Evolutionary conservation across 2,329 filamentous ascomycete species (phyloP).

Genomic region (Fonsecaea monophora): DNA sequence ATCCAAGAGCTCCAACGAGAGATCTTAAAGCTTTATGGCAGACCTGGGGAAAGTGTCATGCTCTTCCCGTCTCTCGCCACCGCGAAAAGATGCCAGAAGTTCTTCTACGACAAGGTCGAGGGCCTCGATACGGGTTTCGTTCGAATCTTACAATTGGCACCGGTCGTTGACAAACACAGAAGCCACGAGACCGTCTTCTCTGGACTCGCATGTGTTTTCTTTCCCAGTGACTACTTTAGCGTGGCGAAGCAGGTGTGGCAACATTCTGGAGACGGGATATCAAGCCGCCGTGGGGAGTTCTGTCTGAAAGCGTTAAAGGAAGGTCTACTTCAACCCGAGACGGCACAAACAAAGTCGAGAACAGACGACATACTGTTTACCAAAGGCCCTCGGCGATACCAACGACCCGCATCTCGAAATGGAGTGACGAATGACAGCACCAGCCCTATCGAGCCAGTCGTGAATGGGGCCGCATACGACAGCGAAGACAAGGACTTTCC

Average conservation of each 20-base stretch:
- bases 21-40: constrained; percentile 70
- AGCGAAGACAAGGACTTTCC: constrained; percentile 69
- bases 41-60: constrained; percentile 66
- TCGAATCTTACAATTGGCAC: constrained; percentile 66
- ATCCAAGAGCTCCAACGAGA: constrained; percentile 76
- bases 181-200: constrained; percentile 59
- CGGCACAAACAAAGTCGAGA: constrained; percentile 34
- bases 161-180: constrained; percentile 63
- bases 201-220: constrained; percentile 73
- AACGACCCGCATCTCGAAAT: constrained; percentile 65
- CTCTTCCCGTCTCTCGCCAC: constrained; percentile 77
- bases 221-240: constrained; percentile 69
- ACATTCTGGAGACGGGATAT: constrained; percentile 90
- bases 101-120: constrained; percentile 69
- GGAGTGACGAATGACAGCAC: constrained; percentile 46
- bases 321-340: constrained; percentile 61
- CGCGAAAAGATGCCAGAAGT: constrained; percentile 76
- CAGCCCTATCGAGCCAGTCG: constrained; percentile 17
- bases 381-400: constrained; percentile 83
- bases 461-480: constrained; percentile 33
- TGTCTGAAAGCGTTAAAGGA: constrained; percentile 77
- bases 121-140: constrained; percentile 59
- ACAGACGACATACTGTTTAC: constrained; percentile 45
- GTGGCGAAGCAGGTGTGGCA: constrained; percentile 97
- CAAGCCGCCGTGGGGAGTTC: constrained; percentile 89